Evolutionary conservation across 1,284 basidiomycete species (phyloP), one percentile per base, ranked within the genome.

Genomic region (Chiua sp.): DNA sequence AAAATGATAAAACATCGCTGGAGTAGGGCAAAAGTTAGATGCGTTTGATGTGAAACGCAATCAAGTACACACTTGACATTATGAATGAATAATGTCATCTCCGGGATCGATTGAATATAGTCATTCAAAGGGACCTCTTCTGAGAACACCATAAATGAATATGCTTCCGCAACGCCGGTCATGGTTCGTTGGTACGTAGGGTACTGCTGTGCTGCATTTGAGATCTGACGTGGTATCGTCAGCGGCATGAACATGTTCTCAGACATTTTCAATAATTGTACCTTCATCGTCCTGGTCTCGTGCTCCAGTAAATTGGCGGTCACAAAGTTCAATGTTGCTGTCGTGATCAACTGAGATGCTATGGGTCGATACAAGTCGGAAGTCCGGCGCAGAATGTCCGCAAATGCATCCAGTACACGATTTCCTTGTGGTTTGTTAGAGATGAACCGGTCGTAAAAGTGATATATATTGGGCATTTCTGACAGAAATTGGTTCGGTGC

Each of bases 1-100:
- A 79, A 53, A 78, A 81, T 0, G 76, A 80, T 0, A 80, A 58
- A n/a, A 78, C 62, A 47, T 81, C 77, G 46, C 78, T 80, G 33
- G 39, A 50, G 32, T 7, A 7, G 4, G 11, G 28, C 18, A 7
- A 63, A 6, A 53, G 7, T 52, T 42, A 42, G 42, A 23, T 6
- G 28, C 20, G 7, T 42, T 22, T n/a, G 0, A 42, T 18, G 2
- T 10, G 23, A 47, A 30, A 48, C 15, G 22, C 7, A 23, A 22
- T 12, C 15, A 44, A 8, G 15, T 37, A 70, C 74, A 35, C 32
- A 78, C 78, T 79, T 79, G 47, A 62, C 62, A 28, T 72, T 62
- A 39, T 75, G 65, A 28, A 75, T 67, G 57, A 73, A 75, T 13
- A 63, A 35, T 37, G 63, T 66, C 30, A 76, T 63, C 35, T 74